Conservation (phyloP, 2,329 filamentous ascomycete species). For the Calonectria pauciramosa region DNA sequence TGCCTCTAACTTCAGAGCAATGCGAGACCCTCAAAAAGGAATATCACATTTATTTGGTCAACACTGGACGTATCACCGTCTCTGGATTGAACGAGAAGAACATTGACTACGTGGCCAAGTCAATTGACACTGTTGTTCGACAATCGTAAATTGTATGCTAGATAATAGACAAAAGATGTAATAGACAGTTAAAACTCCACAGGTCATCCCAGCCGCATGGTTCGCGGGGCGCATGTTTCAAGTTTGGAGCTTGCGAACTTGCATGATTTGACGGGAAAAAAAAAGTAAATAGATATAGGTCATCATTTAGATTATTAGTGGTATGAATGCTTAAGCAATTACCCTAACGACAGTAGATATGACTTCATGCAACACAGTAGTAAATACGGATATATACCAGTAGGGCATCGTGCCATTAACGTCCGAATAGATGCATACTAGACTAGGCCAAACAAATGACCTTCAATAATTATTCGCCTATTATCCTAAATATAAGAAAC, state of each 20-base stretch:
- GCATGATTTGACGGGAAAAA: not conserved
- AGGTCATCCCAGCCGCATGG: not conserved
- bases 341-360: not conserved
- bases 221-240: not conserved
- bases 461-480: slow-evolving; percentile 9
- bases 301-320: not conserved
- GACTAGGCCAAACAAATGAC: slow-evolving; percentile 7
- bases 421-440: not conserved
- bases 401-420: not conserved
- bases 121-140: slow-evolving; percentile 16
- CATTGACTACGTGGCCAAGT: slow-evolving; percentile 27
- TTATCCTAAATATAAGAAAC: slow-evolving; percentile 16
- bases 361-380: not conserved
- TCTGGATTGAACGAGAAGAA: slow-evolving; percentile 22
- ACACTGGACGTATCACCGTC: slow-evolving; percentile 18
- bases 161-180: not conserved
- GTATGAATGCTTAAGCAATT: not conserved
- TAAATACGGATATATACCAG: not conserved
- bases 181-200: not conserved
- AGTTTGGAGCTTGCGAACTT: not conserved
- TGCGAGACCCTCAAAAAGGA: slow-evolving; percentile 24
- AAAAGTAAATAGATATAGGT: not conserved
- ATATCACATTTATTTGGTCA: slow-evolving; percentile 30
- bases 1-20: slow-evolving; percentile 13
- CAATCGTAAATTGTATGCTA: not conserved